A percentile compares a stretch with the other conserved stretches of the same genome.
These are phyloP conservation scores for Pythium aphanidermatum DNA, from an alignment of 352 stramenopile genomes.

Conservation along the genomic window DNA sequence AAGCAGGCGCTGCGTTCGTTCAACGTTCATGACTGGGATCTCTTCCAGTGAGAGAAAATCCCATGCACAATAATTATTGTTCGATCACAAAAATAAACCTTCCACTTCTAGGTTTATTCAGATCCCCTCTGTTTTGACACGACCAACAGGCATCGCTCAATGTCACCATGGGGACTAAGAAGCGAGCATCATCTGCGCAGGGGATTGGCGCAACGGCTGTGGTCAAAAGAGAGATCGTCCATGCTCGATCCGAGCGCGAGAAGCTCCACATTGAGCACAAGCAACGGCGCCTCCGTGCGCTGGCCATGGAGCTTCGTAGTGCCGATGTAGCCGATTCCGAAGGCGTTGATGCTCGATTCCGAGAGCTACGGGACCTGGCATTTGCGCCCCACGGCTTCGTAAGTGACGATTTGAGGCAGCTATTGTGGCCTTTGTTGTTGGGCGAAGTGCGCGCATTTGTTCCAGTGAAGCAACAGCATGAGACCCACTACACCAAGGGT, in stretches of 20 bases:
- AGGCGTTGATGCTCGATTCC: slow-evolving; percentile 30
- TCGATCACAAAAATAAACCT: slow-evolving; percentile 3
- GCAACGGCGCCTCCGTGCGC: slow-evolving; percentile 37
- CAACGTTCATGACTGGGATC: slow-evolving; percentile 55
- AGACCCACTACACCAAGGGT: slow-evolving; percentile 5
- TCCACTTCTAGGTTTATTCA: neutral
- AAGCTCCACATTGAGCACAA: slow-evolving; percentile 43
- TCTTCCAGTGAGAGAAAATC: slow-evolving; percentile 27
- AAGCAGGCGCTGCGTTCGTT: slow-evolving; percentile 67
- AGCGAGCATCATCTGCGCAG: slow-evolving; percentile 6
- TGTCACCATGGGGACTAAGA: slow-evolving; percentile 15
- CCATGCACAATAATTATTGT: neutral
- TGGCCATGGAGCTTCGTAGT: slow-evolving; percentile 23
- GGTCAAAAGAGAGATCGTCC: neutral
- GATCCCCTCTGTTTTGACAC: neutral
- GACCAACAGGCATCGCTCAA: neutral
- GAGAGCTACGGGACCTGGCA: slow-evolving; percentile 54
- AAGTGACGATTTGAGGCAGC: slow-evolving; percentile 43
- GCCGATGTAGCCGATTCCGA: slow-evolving; percentile 7
- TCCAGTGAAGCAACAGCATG: slow-evolving; percentile 1
- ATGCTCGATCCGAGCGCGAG: slow-evolving; percentile 26
- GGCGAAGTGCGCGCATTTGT: slow-evolving; percentile 7
- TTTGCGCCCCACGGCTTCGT: slow-evolving; percentile 48
- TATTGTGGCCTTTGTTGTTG: slow-evolving; percentile 63
- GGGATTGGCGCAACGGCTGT: neutral